A percentile compares a stretch with the other conserved stretches of the same genome.
These are phyloP conservation scores for Mycena galopus DNA, from an alignment of 768 basidiomycete genomes.

Conservation along the genomic window DNA sequence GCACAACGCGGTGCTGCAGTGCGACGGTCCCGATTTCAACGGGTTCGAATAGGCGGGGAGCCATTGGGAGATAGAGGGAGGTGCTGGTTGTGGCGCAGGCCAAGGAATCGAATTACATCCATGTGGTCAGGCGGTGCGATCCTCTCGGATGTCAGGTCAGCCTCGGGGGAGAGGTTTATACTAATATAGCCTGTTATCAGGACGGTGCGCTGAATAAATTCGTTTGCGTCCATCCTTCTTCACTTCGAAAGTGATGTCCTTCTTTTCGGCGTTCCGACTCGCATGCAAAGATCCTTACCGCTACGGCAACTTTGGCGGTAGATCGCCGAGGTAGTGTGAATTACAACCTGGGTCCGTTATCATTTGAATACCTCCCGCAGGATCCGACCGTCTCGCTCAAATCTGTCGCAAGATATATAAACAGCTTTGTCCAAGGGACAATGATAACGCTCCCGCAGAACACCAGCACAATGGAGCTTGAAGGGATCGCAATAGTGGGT, in stretches of 20 bases:
- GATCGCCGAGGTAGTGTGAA: slow-evolving; percentile 12
- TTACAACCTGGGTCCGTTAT: background rate
- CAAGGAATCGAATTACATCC: slow-evolving; percentile 14
- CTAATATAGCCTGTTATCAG: background rate
- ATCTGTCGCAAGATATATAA: slow-evolving; percentile 30
- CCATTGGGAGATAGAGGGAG: slow-evolving; percentile 17
- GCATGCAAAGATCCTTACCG: slow-evolving; percentile 17
- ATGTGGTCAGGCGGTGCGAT: slow-evolving; percentile 11
- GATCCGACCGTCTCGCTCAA: slow-evolving; percentile 24
- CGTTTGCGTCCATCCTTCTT: slow-evolving; percentile 18
- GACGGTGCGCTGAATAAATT: background rate
- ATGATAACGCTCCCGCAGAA: slow-evolving; percentile 20
- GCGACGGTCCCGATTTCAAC: slow-evolving; percentile 19
- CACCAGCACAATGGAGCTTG: slow-evolving; percentile 20
- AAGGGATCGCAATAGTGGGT: slow-evolving; percentile 24
- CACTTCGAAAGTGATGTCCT: slow-evolving; percentile 12
- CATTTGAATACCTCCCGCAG: background rate
- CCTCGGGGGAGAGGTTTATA: background rate
- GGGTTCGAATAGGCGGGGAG: slow-evolving; percentile 21
- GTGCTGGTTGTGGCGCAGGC: slow-evolving; percentile 24
- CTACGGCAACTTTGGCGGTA: slow-evolving; percentile 12
- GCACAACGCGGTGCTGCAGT: slow-evolving; percentile 47
- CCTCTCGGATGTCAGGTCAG: slow-evolving; percentile 19
- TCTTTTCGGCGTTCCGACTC: slow-evolving; percentile 13
- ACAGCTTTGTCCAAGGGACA: slow-evolving; percentile 16